A percentile compares a stretch with the other conserved stretches of the same genome.
Conservation (phyloP, 345 rosid genomes). For the Syzygium aqueum region DNA sequence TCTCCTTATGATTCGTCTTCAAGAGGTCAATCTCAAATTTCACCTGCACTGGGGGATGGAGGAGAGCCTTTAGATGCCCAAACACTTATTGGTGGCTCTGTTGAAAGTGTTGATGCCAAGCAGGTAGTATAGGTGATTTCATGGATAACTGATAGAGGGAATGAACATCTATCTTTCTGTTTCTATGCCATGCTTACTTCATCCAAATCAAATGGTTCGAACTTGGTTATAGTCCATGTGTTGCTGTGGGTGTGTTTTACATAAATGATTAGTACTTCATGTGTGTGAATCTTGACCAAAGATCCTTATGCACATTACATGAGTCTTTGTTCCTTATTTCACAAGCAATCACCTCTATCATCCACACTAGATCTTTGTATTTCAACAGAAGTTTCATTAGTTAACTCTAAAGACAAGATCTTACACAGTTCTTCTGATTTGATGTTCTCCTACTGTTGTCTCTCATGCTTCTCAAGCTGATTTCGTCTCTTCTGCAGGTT, state of each 20-base stretch:
- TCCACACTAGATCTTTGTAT: neutral
- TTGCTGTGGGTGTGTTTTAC: neutral
- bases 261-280: neutral
- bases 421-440: neutral
- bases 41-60: conserved; percentile 47
- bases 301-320: neutral
- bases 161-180: neutral
- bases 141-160: neutral
- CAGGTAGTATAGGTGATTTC: conserved; percentile 34
- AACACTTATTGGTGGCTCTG: conserved; percentile 38
- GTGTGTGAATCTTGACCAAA: neutral
- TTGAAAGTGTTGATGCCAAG: conserved; percentile 45
- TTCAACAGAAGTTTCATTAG: neutral
- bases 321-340: neutral
- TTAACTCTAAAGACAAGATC: neutral
- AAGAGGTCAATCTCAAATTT: conserved; percentile 34
- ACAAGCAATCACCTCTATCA: neutral
- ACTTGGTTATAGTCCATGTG: neutral
- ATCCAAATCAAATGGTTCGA: neutral
- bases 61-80: conserved; percentile 35
- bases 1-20: conserved; percentile 54
- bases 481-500: conserved; percentile 27
- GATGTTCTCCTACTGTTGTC: neutral
- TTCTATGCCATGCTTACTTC: neutral
- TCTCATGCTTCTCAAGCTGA: neutral